Percentiles rank a stretch among this genome's conserved stretches.
phyloP scores from a whole-genome alignment of 2,329 filamentous ascomycete genomes.

The Aspergillus pseudoterreus region DNA sequence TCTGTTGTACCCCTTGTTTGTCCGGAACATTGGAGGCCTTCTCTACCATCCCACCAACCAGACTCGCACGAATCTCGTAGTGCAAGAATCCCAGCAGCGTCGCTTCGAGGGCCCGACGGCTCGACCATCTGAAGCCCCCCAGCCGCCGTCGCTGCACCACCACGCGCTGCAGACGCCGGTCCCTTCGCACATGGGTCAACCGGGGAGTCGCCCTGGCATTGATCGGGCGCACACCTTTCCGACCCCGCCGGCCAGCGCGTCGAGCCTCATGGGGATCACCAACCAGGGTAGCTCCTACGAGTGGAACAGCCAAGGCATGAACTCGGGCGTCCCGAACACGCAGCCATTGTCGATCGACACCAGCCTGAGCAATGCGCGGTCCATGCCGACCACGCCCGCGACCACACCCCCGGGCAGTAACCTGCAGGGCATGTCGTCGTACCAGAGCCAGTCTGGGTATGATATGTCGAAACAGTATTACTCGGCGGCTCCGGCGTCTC shows the following conservation, averaged over 20 bases:
- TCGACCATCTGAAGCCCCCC: constrained; percentile 64
- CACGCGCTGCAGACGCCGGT: constrained; percentile 62
- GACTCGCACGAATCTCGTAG: constrained; percentile 75
- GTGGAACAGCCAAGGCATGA: constrained; percentile 68
- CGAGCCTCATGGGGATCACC: constrained; percentile 75
- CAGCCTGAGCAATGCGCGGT: constrained; percentile 71
- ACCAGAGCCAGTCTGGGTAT: constrained; percentile 69
- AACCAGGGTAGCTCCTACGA: constrained; percentile 72
- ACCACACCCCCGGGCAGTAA: constrained; percentile 79
- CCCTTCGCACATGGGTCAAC: constrained; percentile 61
- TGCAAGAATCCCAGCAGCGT: constrained; percentile 75
- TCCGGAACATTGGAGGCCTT: constrained; percentile 91
- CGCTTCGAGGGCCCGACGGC: constrained; percentile 57
- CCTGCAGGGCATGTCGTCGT: constrained; percentile 74
- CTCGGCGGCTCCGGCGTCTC: constrained; percentile 61
- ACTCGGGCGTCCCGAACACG: constrained; percentile 55
- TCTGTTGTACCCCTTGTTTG: constrained; percentile 88
- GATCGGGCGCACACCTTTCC: constrained; percentile 91
- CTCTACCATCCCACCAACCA: constrained; percentile 88
- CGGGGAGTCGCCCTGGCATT: constrained; percentile 62
- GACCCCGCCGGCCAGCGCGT: constrained; percentile 89
- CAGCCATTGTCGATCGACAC: constrained; percentile 81
- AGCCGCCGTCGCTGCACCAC: constrained; percentile 57
- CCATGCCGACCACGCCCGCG: constrained; percentile 85
- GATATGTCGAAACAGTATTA: constrained; percentile 77